Evolutionary conservation across 1,139 yeast species (phyloP).

Genomic region (Candida tetrigidarum): DNA sequence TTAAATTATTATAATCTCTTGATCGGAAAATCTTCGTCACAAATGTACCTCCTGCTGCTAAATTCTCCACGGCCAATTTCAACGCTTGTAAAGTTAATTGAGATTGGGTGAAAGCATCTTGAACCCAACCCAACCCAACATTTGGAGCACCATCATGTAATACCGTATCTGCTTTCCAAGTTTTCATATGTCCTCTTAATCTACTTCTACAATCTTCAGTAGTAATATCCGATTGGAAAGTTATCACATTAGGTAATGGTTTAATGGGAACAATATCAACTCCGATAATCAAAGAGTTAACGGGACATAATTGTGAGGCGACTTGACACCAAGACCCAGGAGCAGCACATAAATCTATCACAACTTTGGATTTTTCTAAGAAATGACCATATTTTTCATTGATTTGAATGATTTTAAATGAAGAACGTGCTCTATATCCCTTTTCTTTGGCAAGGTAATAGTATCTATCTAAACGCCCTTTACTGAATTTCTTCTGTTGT

Average conservation of each 20-base stretch:
- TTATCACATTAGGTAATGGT: slow-evolving; percentile 89
- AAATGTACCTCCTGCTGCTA: slow-evolving; percentile 93
- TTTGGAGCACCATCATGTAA: slow-evolving; percentile 99
- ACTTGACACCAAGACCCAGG: slow-evolving; percentile 99
- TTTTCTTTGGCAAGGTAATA: slow-evolving; percentile 95
- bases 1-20: slow-evolving; percentile 92
- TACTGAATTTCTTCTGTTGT: slow-evolving; percentile 94
- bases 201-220: slow-evolving; percentile 97
- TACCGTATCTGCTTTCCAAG: slow-evolving; percentile 99
- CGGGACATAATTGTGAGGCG: slow-evolving; percentile 90
- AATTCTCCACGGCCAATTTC: slow-evolving; percentile 93
- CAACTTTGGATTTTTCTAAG: slow-evolving; percentile 94
- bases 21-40: slow-evolving; percentile 97
- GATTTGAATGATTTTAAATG: slow-evolving; percentile 92
- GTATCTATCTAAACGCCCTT: slow-evolving; percentile 99
- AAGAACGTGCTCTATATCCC: slow-evolving; percentile 99
- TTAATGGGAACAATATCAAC: slow-evolving; percentile 98
- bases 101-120: slow-evolving; percentile 98
- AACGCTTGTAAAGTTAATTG: slow-evolving; percentile 93
- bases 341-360: slow-evolving; percentile 98
- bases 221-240: slow-evolving; percentile 96
- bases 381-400: slow-evolving; percentile 97
- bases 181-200: slow-evolving; percentile 93
- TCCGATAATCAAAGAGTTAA: slow-evolving; percentile 92
- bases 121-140: slow-evolving; percentile 99